phyloP scores from a whole-genome alignment of 2,329 filamentous ascomycete genomes.

The Fusarium metavorans region DNA sequence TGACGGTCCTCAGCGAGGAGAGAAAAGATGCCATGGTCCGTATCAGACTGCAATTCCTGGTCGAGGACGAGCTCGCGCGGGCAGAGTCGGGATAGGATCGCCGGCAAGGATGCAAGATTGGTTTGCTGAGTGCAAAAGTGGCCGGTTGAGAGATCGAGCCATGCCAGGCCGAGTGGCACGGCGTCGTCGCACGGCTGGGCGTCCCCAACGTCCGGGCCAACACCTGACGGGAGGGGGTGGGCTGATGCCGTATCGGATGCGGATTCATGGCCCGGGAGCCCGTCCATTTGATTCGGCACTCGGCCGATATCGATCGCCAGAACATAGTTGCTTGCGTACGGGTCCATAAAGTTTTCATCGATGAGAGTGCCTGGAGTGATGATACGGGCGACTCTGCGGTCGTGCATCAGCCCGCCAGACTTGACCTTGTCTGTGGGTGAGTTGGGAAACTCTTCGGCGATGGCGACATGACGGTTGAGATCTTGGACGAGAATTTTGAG shows the following conservation, averaged over 20 bases:
- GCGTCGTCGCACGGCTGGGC: slow-evolving; percentile 28
- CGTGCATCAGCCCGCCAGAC: slow-evolving; percentile 83
- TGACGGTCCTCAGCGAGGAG: slow-evolving; percentile 82
- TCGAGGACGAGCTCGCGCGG: slow-evolving; percentile 89
- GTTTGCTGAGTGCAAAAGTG: slow-evolving; percentile 90
- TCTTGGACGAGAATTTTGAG: slow-evolving; percentile 95
- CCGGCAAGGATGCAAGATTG: slow-evolving; percentile 77
- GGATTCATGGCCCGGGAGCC: slow-evolving; percentile 24
- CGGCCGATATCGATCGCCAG: slow-evolving; percentile 76
- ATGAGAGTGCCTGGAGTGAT: slow-evolving; percentile 96
- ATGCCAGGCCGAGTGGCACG: slow-evolving; percentile 79
- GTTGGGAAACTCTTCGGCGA: slow-evolving; percentile 92
- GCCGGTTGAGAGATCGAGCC: slow-evolving; percentile 95
- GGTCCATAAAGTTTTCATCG: slow-evolving; percentile 97
- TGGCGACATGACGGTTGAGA: slow-evolving; percentile 88
- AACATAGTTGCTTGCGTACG: slow-evolving; percentile 92
- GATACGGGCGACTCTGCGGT: slow-evolving; percentile 85
- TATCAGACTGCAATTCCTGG: slow-evolving; percentile 67
- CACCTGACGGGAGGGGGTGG: slow-evolving; percentile 35
- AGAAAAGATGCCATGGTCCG: slow-evolving; percentile 71
- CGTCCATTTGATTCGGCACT: slow-evolving; percentile 22
- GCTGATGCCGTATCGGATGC: slow-evolving; percentile 31
- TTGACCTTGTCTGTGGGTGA: slow-evolving; percentile 76
- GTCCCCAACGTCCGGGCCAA: slow-evolving; percentile 27
- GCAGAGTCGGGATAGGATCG: slow-evolving; percentile 83